Conservation (phyloP, 1,284 basidiomycete species). For the Mixia osmundae region DNA sequence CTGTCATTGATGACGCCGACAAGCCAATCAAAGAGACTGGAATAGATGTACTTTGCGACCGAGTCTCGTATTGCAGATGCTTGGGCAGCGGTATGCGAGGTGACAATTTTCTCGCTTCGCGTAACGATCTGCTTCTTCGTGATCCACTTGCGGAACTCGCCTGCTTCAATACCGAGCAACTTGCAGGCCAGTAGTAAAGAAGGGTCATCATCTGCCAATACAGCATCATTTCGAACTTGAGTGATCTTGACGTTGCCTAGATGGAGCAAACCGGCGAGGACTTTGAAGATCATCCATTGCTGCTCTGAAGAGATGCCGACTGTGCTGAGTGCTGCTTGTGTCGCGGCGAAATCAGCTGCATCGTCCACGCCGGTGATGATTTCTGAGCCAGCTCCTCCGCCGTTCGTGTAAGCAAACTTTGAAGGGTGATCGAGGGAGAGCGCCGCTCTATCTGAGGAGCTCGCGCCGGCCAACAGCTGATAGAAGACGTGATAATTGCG, state of each 20-base stretch:
- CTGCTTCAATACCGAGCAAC: slow-evolving; percentile 67
- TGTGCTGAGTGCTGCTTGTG: slow-evolving; percentile 81
- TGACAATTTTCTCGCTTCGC: slow-evolving; percentile 84
- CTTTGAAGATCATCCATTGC: slow-evolving; percentile 92
- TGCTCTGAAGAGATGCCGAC: slow-evolving; percentile 92
- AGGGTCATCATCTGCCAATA: slow-evolving; percentile 62
- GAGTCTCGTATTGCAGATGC: slow-evolving; percentile 90
- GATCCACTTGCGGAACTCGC: slow-evolving; percentile 98
- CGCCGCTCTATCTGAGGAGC: slow-evolving; percentile 82
- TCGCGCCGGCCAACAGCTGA: slow-evolving; percentile 91
- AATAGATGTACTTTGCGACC: slow-evolving; percentile 96
- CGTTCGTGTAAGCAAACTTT: slow-evolving; percentile 80
- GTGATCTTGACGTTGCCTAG: slow-evolving; percentile 87
- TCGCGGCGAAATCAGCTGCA: slow-evolving; percentile 75
- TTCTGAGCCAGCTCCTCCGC: slow-evolving; percentile 71
- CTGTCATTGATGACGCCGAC: slow-evolving; percentile 93
- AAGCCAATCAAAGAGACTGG: slow-evolving; percentile 95
- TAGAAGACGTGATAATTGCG: slow-evolving; percentile 99
- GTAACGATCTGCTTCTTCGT: slow-evolving; percentile 93
- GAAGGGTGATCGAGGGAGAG: slow-evolving; percentile 63
- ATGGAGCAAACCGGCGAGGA: slow-evolving; percentile 80
- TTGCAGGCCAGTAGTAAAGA: slow-evolving; percentile 58
- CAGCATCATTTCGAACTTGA: slow-evolving; percentile 54
- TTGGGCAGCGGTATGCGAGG: slow-evolving; percentile 58
- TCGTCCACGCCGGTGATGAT: slow-evolving; percentile 76